Evolutionary conservation across 345 rosid genomes (phyloP).

Genomic region (thale cress (Arabidopsis thaliana)): TAIR10.1 NC_003070.9:1675501-1676000

Average conservation of each 20-base stretch:
- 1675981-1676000: slow-evolving; percentile 37
- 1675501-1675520: slow-evolving; percentile 82
- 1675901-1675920: slow-evolving; percentile 35
- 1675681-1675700: slow-evolving; percentile 81
- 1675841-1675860: slow-evolving; percentile 36
- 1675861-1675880: slow-evolving; percentile 33
- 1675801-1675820: slow-evolving; percentile 45
- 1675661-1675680: slow-evolving; percentile 80
- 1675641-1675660: slow-evolving; percentile 84
- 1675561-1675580: slow-evolving; percentile 74
- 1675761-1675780: slow-evolving; percentile 81
- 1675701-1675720: slow-evolving; percentile 81
- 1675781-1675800: slow-evolving; percentile 50
- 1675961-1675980: slow-evolving; percentile 2
- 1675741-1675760: slow-evolving; percentile 80
- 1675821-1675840: slow-evolving; percentile 36
- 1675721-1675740: slow-evolving; percentile 70
- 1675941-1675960: slow-evolving; percentile 26
- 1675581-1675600: slow-evolving; percentile 87
- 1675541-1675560: slow-evolving; percentile 62
- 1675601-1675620: slow-evolving; percentile 84
- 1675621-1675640: slow-evolving; percentile 82
- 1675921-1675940: slow-evolving; percentile 42
- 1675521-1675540: slow-evolving; percentile 77
- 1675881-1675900: slow-evolving; percentile 31